Conservation (phyloP, 805 yeast genomes). For the Wickerhamia fluorescens region DNA sequence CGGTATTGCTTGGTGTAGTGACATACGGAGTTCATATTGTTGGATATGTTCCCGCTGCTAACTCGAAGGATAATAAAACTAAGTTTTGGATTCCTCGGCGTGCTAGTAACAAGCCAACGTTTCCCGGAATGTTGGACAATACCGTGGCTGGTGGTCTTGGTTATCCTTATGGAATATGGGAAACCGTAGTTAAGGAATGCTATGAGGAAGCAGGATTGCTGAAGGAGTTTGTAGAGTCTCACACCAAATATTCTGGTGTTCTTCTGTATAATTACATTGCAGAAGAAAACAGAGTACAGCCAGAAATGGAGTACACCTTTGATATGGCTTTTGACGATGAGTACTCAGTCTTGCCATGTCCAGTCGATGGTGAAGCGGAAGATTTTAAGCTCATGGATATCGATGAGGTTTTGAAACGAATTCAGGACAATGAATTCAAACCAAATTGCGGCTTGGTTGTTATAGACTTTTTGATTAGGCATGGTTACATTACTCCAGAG, state of each 20-base stretch:
- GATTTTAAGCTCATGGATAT: slow-evolving; percentile 59
- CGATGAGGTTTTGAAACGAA: slow-evolving; percentile 45
- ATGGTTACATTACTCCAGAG: slow-evolving; percentile 62
- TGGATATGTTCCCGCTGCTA: slow-evolving; percentile 56
- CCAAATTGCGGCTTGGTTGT: slow-evolving; percentile 81
- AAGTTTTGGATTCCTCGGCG: slow-evolving; percentile 84
- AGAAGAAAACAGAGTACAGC: slow-evolving; percentile 60
- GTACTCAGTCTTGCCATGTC: slow-evolving; percentile 36
- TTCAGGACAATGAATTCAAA: slow-evolving; percentile 63
- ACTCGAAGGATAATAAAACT: slow-evolving; percentile 31
- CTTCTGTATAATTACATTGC: slow-evolving; percentile 57
- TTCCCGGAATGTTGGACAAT: slow-evolving; percentile 86
- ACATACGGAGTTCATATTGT: slow-evolving; percentile 87
- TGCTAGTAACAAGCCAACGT: slow-evolving; percentile 72
- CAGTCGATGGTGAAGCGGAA: slow-evolving; percentile 55
- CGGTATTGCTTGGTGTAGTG: slow-evolving; percentile 75
- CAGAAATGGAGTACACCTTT: slow-evolving; percentile 78
- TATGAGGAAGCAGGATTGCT: slow-evolving; percentile 84
- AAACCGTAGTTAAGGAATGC: slow-evolving; percentile 81
- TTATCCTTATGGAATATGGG: slow-evolving; percentile 64
- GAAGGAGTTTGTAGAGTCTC: slow-evolving; percentile 39
- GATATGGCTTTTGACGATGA: slow-evolving; percentile 55
- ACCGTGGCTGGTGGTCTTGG: slow-evolving; percentile 96
- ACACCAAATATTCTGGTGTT: slow-evolving; percentile 51
- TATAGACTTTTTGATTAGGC: slow-evolving; percentile 82